phyloP scores from a whole-genome alignment of 176 grass and related monocot species.

The Musa beccarii region DNA sequence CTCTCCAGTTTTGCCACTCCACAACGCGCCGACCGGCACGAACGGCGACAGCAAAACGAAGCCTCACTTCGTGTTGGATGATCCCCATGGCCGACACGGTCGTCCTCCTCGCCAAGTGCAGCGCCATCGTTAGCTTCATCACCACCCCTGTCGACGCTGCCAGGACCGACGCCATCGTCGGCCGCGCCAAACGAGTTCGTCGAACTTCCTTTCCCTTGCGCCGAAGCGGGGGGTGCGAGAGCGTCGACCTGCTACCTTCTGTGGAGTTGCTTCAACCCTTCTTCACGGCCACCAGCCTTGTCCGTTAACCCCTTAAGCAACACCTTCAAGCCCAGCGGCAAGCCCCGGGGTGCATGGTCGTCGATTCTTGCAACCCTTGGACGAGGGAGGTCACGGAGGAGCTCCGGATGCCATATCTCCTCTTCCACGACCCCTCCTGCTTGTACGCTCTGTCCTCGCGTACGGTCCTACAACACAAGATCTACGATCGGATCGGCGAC shows the following conservation, averaged over 20 bases:
- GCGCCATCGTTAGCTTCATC: neutral
- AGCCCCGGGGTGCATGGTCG: neutral
- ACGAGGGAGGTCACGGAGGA: neutral
- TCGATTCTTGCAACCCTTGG: neutral
- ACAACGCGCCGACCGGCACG: neutral
- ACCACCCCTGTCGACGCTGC: neutral
- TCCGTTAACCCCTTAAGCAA: neutral
- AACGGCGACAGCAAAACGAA: neutral
- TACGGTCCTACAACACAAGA: neutral
- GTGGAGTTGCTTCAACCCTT: no score
- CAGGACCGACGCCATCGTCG: neutral
- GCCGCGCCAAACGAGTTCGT: neutral
- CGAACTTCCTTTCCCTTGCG: neutral
- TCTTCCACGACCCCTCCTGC: conserved; percentile 9
- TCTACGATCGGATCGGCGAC: neutral
- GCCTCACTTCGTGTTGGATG: conserved; percentile 4
- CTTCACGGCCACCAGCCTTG: neutral
- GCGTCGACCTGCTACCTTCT: neutral
- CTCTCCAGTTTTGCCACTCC: neutral
- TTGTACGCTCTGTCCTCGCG: neutral
- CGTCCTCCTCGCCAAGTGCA: neutral
- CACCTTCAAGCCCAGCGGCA: neutral
- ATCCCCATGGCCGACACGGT: conserved; percentile 11
- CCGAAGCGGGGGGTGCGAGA: neutral
- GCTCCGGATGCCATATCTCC: neutral